Conservation (phyloP, 306 rosid genomes). For the Trifolium subterraneum region DNA sequence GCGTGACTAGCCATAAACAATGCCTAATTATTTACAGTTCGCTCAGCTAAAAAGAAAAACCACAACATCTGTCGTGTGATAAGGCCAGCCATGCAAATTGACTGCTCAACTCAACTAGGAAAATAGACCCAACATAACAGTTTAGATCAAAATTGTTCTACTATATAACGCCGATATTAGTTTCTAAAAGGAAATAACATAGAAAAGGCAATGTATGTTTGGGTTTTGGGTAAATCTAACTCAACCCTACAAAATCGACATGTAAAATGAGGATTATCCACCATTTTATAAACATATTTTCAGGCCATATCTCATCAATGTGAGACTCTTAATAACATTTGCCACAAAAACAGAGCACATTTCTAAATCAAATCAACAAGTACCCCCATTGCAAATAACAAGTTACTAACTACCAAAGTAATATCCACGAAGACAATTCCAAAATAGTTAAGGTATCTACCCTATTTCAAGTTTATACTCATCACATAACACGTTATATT, state of each 20-base stretch:
- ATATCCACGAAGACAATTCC: background rate
- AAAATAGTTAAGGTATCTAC: constrained; percentile 4
- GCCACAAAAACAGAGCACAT: background rate
- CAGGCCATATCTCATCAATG: background rate
- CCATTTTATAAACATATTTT: background rate
- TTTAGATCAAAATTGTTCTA: constrained; percentile 1
- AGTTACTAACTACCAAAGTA: constrained; percentile 6
- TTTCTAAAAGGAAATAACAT: background rate
- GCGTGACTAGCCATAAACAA: background rate
- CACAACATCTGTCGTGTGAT: background rate
- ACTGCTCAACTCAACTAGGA: constrained; percentile 9
- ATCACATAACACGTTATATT: background rate
- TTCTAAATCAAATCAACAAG: constrained; percentile 15
- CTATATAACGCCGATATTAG: background rate
- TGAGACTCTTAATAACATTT: background rate
- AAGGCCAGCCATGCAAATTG: background rate
- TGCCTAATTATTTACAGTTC: constrained; percentile 11
- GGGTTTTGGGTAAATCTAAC: background rate
- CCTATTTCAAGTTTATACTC: background rate
- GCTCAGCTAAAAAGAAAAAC: background rate
- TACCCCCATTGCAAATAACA: constrained; percentile 3
- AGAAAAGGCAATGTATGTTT: constrained; percentile 8
- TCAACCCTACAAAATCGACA: background rate
- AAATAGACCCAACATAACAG: background rate
- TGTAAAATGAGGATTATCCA: background rate